These are phyloP conservation scores for Melanogaster broomeanus DNA, from an alignment of 768 basidiomycete genomes.

Conservation along the genomic window DNA sequence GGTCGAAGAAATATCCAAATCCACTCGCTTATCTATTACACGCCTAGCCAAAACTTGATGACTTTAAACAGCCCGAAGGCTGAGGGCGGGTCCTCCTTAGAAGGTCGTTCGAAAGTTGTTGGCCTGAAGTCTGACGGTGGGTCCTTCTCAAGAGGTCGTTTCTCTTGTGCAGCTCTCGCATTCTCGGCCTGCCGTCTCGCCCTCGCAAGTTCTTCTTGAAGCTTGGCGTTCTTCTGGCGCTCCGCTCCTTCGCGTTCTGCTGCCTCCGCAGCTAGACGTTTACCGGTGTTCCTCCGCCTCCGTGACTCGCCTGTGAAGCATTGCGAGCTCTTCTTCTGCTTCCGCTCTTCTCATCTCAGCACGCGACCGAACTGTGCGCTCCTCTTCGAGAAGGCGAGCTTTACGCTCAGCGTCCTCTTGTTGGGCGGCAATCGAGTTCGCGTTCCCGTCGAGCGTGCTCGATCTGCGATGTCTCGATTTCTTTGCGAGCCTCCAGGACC, in stretches of 20 bases:
- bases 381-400: conserved; percentile 31
- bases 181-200: conserved; percentile 28
- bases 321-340: conserved; percentile 25
- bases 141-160: conserved; percentile 27
- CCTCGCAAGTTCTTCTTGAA: conserved; percentile 33
- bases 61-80: conserved; percentile 35
- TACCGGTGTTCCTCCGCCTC: conserved; percentile 31
- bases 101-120: conserved; percentile 36
- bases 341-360: no score
- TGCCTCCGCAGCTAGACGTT: conserved; percentile 27
- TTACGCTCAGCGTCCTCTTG: conserved; percentile 31
- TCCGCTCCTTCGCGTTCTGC: conserved; percentile 28
- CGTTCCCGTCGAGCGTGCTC: conserved; percentile 28
- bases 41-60: conserved; percentile 34
- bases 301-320: conserved; percentile 24
- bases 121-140: conserved; percentile 30
- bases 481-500: conserved; percentile 26
- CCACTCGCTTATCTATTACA: conserved; percentile 11
- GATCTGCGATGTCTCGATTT: conserved; percentile 29
- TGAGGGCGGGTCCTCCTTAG: no score
- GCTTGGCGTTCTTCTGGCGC: conserved; percentile 26
- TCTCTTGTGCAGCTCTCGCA: conserved; percentile 19
- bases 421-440: conserved; percentile 26
- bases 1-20: neutral
- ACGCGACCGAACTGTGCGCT: conserved; percentile 27